Evolutionary conservation across 805 yeast species (phyloP).

Genomic region (Yamadazyma ubonensis): DNA sequence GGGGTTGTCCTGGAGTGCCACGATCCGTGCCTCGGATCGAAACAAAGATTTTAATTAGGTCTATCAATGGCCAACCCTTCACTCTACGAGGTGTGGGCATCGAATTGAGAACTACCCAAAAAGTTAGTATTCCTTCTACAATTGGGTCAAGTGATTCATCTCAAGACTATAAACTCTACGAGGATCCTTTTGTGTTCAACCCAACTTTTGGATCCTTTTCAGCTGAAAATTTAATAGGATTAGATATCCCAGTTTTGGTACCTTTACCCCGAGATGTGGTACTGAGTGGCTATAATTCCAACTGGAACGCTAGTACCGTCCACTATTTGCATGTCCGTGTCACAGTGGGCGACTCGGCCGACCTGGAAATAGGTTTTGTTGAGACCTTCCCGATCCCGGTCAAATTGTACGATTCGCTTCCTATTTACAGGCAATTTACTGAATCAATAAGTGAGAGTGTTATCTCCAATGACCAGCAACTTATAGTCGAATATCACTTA

Average conservation of each 20-base stretch:
- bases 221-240: constrained; percentile 43
- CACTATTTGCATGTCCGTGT: constrained; percentile 46
- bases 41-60: constrained; percentile 54
- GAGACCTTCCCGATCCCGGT: constrained; percentile 51
- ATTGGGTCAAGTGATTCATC: constrained; percentile 35
- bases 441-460: constrained; percentile 48
- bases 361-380: constrained; percentile 29
- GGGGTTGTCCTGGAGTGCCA: constrained; percentile 71
- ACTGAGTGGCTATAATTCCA: constrained; percentile 49
- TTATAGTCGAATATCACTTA: constrained; percentile 45
- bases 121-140: constrained; percentile 41
- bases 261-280: constrained; percentile 54
- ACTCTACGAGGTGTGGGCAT: constrained; percentile 48
- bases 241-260: constrained; percentile 60
- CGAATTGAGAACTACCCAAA: constrained; percentile 50
- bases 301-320: constrained; percentile 48
- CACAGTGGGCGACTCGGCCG: constrained; percentile 28
- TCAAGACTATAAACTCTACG: constrained; percentile 35
- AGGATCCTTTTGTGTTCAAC: constrained; percentile 34
- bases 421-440: constrained; percentile 53
- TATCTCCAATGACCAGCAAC: constrained; percentile 49
- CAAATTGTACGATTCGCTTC: constrained; percentile 56
- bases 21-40: constrained; percentile 59
- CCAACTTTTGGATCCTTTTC: constrained; percentile 40
- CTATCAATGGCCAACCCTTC: constrained; percentile 48